Base-by-base conservation (phyloP, 2,329 filamentous ascomycete genomes). In the Aureobasidium sp. region DNA sequence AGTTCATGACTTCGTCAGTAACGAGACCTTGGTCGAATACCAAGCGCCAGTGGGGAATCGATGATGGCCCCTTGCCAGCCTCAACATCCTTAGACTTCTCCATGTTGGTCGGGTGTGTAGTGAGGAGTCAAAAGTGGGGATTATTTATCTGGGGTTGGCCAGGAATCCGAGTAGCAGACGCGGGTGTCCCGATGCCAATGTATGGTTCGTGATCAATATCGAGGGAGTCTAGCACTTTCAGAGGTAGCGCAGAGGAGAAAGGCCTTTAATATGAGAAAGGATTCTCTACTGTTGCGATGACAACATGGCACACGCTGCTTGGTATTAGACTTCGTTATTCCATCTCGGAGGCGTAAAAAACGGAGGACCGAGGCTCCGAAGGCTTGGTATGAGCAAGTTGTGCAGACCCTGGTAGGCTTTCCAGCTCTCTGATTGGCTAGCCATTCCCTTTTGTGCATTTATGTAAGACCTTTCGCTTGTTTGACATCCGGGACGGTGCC, bases 21-120 rank as follows among this genome's bases (percentile, higher is more conserved):
- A 74, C 62, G 57, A 72, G 70, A 20, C 69, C 66, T 62, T 72
- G 69, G 37, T 72, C 68, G 47, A 68, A 61, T 47, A 74, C 72
- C 60, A 74, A 68, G 52, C 64, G 65, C 59, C 71, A 66, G 60
- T 71, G 68, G 20, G 68, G 64, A 13, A 74, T 68, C 2, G 63
- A 61, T 23, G 44, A 20, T 2, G 64, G 62, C 15, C 62, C 58
- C 56, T 66, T 67, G 64, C 67, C 68, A 52, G 69, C 66, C 64
- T 74, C 72, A 17, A 70, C 57, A 56, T 73, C 71, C 63, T 44
- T 32, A 3, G 50, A 27, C 51, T 56, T 62, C 50, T 56, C 60
- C 60, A 62, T 62, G 10, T 9, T 47, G n/a, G 34, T 23, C n/a
- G 27, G 6, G 42, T 58, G 23, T 23, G 13, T 9, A 5, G 7